Conservation (phyloP, 805 yeast genomes). For the Schizosaccharomyces octosporus region DNA sequence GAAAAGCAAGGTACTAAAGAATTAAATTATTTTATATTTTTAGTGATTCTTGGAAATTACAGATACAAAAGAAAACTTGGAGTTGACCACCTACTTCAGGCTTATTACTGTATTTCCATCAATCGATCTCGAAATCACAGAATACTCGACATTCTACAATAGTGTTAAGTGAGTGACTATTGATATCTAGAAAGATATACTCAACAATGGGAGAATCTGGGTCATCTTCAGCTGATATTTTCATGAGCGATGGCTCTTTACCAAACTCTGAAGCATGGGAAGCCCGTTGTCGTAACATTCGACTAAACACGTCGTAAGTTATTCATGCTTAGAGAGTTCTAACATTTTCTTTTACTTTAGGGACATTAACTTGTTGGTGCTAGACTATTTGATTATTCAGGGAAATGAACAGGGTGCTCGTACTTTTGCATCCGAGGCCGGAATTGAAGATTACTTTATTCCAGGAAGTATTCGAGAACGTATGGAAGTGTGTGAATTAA, state of each 20-base stretch:
- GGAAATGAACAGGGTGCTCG: constrained; percentile 49
- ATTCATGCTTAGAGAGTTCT: neutral
- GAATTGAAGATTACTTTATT: constrained; percentile 16
- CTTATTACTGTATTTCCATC: no score
- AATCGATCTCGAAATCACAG: no score
- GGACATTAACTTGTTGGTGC: constrained; percentile 26
- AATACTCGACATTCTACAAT: no score
- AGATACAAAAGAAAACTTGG: no score
- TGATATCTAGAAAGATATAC: no score
- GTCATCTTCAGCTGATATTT: neutral
- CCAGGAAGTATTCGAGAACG: constrained; percentile 28
- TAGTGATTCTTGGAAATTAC: no score
- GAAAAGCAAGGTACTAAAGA: no score
- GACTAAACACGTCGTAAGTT: neutral
- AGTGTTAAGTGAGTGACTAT: no score
- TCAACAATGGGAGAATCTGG: neutral
- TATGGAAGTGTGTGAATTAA: constrained; percentile 25
- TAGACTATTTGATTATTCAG: constrained; percentile 54
- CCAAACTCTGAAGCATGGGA: neutral
- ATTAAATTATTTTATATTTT: no score
- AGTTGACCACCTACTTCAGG: no score
- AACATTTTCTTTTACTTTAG: constrained; percentile 1
- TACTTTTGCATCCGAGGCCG: constrained; percentile 32
- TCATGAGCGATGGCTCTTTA: neutral
- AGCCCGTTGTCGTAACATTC: neutral